A percentile compares a stretch with the other conserved stretches of the same genome.
These are phyloP conservation scores for Lyophyllum decastes DNA, from an alignment of 768 basidiomycete species.

Conservation along the genomic window DNA sequence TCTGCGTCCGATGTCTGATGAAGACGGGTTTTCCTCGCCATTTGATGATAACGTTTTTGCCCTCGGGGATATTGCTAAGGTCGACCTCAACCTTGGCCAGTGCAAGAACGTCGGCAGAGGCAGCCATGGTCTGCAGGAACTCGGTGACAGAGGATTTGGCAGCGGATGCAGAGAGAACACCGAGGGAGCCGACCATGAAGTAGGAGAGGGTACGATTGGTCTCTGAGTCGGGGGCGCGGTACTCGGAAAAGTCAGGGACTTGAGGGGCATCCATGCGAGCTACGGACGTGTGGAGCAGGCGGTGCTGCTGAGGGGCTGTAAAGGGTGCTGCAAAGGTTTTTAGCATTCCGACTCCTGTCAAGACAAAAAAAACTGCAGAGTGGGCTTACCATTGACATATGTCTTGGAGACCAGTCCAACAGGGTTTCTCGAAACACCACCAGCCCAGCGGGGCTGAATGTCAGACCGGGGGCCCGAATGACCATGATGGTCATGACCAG, in stretches of 20 bases:
- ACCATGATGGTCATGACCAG: conserved; percentile 62
- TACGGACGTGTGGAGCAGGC: conserved; percentile 78
- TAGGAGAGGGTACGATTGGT: conserved; percentile 80
- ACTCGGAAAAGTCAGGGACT: conserved; percentile 87
- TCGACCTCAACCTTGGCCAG: conserved; percentile 98
- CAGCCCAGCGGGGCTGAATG: conserved; percentile 61
- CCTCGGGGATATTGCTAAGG: conserved; percentile 87
- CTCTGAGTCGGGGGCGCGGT: conserved; percentile 68
- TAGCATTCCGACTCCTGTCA: neutral
- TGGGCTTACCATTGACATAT: conserved; percentile 57
- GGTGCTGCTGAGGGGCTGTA: conserved; percentile 58
- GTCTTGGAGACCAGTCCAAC: conserved; percentile 66
- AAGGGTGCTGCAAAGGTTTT: conserved; percentile 43
- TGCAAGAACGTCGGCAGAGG: conserved; percentile 96
- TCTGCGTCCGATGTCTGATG: conserved; percentile 91
- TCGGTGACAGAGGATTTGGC: conserved; percentile 94
- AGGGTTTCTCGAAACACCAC: conserved; percentile 52
- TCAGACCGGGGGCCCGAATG: conserved; percentile 59
- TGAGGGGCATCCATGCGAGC: conserved; percentile 69
- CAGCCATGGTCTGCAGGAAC: conserved; percentile 94
- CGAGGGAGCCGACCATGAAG: conserved; percentile 90
- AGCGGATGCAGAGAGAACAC: conserved; percentile 90
- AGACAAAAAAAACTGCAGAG: conserved; percentile 2
- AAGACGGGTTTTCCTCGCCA: conserved; percentile 99
- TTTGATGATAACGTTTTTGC: conserved; percentile 96